Conservation (phyloP, 2,329 filamentous ascomycete species). For the Microthyrium microscopicum region DNA sequence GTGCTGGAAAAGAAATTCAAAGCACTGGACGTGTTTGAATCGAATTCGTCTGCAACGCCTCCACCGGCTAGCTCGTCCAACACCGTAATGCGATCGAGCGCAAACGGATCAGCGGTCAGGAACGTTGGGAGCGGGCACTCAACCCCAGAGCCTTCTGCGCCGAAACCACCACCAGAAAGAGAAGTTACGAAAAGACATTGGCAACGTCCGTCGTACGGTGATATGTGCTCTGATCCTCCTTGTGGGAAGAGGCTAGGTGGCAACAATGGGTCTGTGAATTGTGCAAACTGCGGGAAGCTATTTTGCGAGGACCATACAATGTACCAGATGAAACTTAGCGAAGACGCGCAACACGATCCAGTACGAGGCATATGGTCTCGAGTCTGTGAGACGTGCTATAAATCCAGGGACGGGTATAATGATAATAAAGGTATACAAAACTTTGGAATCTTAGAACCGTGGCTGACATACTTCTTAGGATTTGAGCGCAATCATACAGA, state of each 20-base stretch:
- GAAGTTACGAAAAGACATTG: constrained; percentile 77
- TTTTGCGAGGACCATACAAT: constrained; percentile 98
- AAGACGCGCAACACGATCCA: constrained; percentile 78
- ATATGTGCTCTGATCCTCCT: constrained; percentile 71
- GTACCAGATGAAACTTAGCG: constrained; percentile 97
- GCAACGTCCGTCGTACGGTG: constrained; percentile 60
- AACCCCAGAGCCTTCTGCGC: constrained; percentile 14
- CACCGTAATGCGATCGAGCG: background rate
- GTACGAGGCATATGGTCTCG: constrained; percentile 82
- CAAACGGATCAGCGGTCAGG: background rate
- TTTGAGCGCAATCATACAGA: constrained; percentile 53
- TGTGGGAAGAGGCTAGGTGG: constrained; percentile 68
- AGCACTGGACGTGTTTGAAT: constrained; percentile 83
- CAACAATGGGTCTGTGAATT: constrained; percentile 64
- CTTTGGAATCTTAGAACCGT: background rate
- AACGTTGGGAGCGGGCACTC: constrained; percentile 19
- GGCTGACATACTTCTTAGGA: constrained; percentile 22
- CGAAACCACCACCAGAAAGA: constrained; percentile 53
- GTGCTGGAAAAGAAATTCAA: constrained; percentile 88
- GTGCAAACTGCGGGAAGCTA: constrained; percentile 75
- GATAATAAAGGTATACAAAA: constrained; percentile 47
- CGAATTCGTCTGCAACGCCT: constrained; percentile 51
- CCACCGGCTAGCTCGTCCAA: constrained; percentile 14
- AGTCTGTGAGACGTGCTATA: constrained; percentile 98
- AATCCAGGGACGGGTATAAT: constrained; percentile 88